Evolutionary conservation across 768 basidiomycete genomes (phyloP), one percentile per base, ranked within the genome.

Genomic region (Boletus rufocinnamomeus): DNA sequence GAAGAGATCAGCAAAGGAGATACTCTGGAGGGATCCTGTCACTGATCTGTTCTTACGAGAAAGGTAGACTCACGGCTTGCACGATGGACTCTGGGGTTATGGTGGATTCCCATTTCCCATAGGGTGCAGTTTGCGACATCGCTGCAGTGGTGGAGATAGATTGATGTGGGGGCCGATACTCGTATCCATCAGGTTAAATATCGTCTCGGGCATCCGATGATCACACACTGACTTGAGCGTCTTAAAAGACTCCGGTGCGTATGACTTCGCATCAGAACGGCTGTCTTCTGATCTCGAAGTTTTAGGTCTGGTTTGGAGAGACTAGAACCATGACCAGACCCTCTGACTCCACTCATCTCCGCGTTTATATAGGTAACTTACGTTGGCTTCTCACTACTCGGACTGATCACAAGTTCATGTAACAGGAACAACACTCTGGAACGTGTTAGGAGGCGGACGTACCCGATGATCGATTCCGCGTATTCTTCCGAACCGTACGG

Each of bases 71-170:
- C 48, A 80, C 79, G 48, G 74, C 74, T 67, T 80, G 74, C 4
- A 81, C 78, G 57, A 87, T 76, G 34, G 76, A 72, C 43, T 84
- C 81, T 21, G 82, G 74, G 2, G 80, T 79, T 55, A 88, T 79
- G 6, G 82, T 78, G 2, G 85, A 85, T 6, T 74, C 69, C 86
- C 88, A 89, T 23, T 80, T 81, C 27, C 86, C 88, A 65, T 79
- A 89, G 0, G 85, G 82, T 8, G 84, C 83, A 0, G 57, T 66
- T 48, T 50, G 56, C 21, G 62, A 60, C 68, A 69, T 69, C 0
- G 44, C 45, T 1, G 41, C 53, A 28, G 27, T 19, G 6, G 45
- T 28, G 23, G 3, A 35, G 32, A 27, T n/a, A 2, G 35, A 37
- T 23, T 13, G 54, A 21, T 4, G n/a, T n/a, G 3, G 19, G 51